Percentiles rank a stretch among this genome's conserved stretches.
Conservation (phyloP, 176 grass and related monocot species). For the Otatea glauca region DNA sequence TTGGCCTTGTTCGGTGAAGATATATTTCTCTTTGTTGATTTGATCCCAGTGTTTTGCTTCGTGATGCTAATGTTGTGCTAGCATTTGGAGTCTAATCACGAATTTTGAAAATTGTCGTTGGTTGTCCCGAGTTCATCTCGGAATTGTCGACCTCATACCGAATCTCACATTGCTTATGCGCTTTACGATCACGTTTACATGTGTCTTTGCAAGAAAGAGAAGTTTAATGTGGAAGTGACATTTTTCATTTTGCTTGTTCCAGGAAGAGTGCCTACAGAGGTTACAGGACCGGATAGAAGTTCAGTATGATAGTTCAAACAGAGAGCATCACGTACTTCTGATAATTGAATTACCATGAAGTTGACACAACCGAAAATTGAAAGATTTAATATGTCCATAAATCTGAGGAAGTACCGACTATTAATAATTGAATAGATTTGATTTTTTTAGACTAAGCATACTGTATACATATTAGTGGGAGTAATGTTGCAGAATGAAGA, state of each 20-base stretch:
- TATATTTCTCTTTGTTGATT: not conserved
- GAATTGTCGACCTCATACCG: too few relatives aligned
- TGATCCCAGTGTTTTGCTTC: not conserved
- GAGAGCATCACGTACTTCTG: slow-evolving; percentile 81
- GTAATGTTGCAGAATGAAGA: not conserved
- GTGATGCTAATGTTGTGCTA: not conserved
- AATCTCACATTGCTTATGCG: too few relatives aligned
- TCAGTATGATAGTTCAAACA: slow-evolving; percentile 73
- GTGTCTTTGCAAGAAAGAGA: too few relatives aligned
- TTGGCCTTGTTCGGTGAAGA: slow-evolving; percentile 72
- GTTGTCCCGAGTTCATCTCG: too few relatives aligned
- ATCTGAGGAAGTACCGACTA: not conserved
- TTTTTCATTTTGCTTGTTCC: slow-evolving; percentile 20
- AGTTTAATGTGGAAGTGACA: too few relatives aligned
- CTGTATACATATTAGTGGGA: not conserved
- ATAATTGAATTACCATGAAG: slow-evolving; percentile 9
- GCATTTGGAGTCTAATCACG: not conserved
- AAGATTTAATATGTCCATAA: not conserved
- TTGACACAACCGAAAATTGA: not conserved
- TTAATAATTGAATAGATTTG: not conserved
- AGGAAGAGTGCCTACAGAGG: slow-evolving; percentile 93
- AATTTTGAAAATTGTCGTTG: too few relatives aligned
- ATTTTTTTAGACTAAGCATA: not conserved
- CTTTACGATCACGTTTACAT: too few relatives aligned
- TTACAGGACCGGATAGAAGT: slow-evolving; percentile 86